Conservation (phyloP, 2,329 filamentous ascomycete genomes). For the Fusarium proliferatum region DNA sequence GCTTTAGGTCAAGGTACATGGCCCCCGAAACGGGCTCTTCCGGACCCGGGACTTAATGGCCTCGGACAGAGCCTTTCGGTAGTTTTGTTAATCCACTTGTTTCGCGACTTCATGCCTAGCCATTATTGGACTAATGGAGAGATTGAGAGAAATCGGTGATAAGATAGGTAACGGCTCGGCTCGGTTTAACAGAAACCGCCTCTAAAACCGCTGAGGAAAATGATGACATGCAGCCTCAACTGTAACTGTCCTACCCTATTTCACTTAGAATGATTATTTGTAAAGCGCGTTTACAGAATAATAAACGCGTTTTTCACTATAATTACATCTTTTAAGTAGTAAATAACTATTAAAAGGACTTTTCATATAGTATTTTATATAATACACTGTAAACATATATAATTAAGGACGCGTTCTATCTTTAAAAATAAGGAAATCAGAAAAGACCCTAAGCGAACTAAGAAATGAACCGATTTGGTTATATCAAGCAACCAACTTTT, state of each 20-base stretch:
- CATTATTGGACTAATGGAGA: neutral
- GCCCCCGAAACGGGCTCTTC: neutral
- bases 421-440: neutral
- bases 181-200: neutral
- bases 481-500: rapidly evolving
- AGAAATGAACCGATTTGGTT: rapidly evolving
- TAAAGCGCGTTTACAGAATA: neutral
- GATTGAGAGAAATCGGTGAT: neutral
- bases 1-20: neutral
- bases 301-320: neutral
- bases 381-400: neutral
- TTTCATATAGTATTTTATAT: too few species aligned
- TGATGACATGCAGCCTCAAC: neutral
- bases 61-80: neutral
- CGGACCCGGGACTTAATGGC: neutral
- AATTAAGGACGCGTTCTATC: neutral
- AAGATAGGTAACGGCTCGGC: neutral
- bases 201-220: neutral
- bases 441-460: rapidly evolving
- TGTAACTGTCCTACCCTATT: neutral
- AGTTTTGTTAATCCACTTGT: neutral
- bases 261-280: too few species aligned
- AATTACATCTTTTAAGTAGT: too few species aligned
- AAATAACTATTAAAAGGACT: too few species aligned
- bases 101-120: too few species aligned